Percentiles rank a stretch among this genome's conserved stretches.
Evolutionary conservation across 202 grass and related monocot species (phyloP).

Genomic region (Hordeum pubiflorum): DNA sequence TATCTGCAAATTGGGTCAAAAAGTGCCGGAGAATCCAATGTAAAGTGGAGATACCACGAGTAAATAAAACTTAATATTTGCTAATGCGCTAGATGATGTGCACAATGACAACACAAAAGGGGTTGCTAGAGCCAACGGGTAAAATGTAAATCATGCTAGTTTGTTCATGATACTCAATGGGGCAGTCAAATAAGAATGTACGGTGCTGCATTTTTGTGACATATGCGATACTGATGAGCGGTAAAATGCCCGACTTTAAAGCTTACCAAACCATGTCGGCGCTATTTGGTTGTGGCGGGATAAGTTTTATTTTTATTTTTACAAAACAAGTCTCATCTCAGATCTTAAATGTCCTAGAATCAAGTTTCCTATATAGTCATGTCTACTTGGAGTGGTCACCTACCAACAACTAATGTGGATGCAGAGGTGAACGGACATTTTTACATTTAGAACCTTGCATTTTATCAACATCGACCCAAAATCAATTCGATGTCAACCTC

Average conservation of each 20-base stretch:
- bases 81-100: background rate
- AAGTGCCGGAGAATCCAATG: background rate
- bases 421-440: too few species aligned
- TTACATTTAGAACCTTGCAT: too few species aligned
- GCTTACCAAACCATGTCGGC: background rate
- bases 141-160: constrained; percentile 22
- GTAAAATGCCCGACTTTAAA: background rate
- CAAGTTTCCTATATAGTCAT: too few species aligned
- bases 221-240: background rate
- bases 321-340: too few species aligned
- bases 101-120: background rate
- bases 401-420: too few species aligned
- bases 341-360: too few species aligned
- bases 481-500: too few species aligned
- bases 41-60: background rate
- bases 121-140: background rate
- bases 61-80: background rate
- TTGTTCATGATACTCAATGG: background rate
- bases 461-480: too few species aligned
- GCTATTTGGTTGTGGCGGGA: background rate
- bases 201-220: background rate
- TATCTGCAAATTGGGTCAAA: constrained; percentile 18
- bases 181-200: background rate
- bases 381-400: too few species aligned
- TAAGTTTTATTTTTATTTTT: too few species aligned